Conservation (phyloP, 768 basidiomycete genomes). For the Crepidotus variabilis region DNA sequence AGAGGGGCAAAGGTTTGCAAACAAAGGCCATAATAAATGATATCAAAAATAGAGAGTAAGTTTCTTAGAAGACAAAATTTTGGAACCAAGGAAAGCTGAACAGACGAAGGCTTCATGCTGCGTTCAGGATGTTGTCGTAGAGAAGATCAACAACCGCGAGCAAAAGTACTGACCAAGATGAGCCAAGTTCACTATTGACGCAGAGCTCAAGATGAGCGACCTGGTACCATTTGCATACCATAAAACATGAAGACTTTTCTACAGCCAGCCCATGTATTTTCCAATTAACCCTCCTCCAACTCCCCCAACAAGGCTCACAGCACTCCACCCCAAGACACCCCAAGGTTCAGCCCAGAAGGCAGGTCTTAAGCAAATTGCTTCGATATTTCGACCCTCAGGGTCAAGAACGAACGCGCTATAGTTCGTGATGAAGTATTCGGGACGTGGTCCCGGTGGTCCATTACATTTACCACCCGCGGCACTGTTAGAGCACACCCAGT, state of each 20-base stretch:
- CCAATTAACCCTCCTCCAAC: conserved; percentile 7
- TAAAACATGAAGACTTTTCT: not conserved
- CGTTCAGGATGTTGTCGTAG: no score
- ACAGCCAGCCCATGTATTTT: conserved; percentile 9
- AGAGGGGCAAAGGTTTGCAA: no score
- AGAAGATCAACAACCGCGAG: no score
- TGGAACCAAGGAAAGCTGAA: no score
- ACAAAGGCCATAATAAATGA: no score
- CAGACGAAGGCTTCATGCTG: no score
- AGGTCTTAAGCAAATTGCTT: conserved; percentile 20
- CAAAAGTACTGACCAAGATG: no score
- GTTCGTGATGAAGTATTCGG: conserved; percentile 19
- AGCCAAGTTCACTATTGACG: no score
- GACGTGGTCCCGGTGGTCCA: conserved; percentile 22
- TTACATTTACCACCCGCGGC: conserved; percentile 22
- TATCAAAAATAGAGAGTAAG: no score
- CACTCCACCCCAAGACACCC: conserved; percentile 12
- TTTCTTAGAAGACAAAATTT: no score
- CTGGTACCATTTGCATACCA: no score
- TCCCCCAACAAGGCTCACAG: conserved; percentile 1
- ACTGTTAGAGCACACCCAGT: conserved; percentile 3
- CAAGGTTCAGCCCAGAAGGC: conserved; percentile 16
- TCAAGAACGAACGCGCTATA: conserved; percentile 24
- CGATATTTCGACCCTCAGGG: conserved; percentile 23
- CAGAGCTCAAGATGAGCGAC: no score